These are phyloP conservation scores for Xylariaceae sp. DNA, from an alignment of 2,329 filamentous ascomycete species.

Conservation along the genomic window DNA sequence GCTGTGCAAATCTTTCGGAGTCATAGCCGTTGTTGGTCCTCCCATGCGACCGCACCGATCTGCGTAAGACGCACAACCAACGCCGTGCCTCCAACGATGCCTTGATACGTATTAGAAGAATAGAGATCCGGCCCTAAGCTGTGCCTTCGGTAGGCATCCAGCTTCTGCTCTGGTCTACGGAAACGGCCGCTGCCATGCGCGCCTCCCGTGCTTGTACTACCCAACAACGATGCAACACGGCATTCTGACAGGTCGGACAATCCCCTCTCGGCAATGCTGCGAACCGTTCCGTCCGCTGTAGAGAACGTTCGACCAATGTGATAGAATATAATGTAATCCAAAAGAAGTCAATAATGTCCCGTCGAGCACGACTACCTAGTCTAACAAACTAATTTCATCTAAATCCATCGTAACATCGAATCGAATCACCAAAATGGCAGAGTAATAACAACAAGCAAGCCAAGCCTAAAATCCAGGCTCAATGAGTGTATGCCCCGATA, in stretches of 20 bases:
- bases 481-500: conserved; percentile 5
- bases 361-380: conserved; percentile 1
- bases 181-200: conserved; percentile 17
- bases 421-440: conserved; percentile 8
- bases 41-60: neutral
- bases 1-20: too few species aligned
- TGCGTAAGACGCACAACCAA: neutral
- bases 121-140: neutral
- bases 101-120: too few species aligned
- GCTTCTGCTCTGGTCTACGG: conserved; percentile 22
- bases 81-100: neutral
- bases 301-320: neutral
- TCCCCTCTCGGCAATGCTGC: neutral
- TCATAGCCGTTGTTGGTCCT: too few species aligned
- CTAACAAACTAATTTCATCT: conserved; percentile 6
- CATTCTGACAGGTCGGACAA: conserved; percentile 6
- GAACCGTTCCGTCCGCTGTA: neutral
- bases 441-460: conserved; percentile 6
- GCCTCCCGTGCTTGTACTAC: conserved; percentile 20
- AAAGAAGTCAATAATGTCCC: too few species aligned
- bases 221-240: conserved; percentile 18
- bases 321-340: too few species aligned
- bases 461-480: conserved; percentile 1
- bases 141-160: conserved; percentile 17
- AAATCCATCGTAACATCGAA: conserved; percentile 9